Evolutionary conservation across 495 filamentous ascomycete species (phyloP), one percentile per base, ranked within the genome.

Genomic region (Tricharina praecox): DNA sequence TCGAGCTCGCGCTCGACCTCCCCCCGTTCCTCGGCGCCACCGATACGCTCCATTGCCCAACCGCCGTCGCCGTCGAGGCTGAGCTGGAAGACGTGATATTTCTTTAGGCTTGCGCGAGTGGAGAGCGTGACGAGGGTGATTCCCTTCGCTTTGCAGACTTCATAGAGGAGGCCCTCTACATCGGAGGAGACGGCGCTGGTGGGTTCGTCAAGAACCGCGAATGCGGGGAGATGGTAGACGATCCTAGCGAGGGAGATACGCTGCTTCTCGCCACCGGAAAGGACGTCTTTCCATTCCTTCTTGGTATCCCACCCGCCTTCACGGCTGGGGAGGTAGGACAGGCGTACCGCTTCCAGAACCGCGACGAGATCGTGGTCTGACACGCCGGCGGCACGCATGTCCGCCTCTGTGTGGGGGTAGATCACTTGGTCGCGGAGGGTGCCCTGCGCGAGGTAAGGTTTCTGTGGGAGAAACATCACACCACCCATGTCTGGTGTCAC

Each of bases 181-280:
- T 99, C 92, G 30, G 79, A 83, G 18, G 76, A 82, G 1, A 99
- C 92, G 5, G 92, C 92, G 30, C 79, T 85, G 0, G 92, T 99
- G 25, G 84, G 90, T 62, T 99, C 92, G 49, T 99, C 92, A 36
- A 96, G 75, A 53, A 99, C 79, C 2, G 85, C 92, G 57, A 48
- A 48, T 2, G 45, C 45, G 16, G 45, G 45, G 20, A 19, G 11
- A 26, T 96, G 92, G 62, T 99, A 96, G 52, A 95, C 68, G 19
- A 96, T 59, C 40, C 92, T 69, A 5, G 92, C 92, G 54, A 96
- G 81, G 5, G 75, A 84, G 68, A 96, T 79, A 20, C 92, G 69
- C 64, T 99, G 92, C 67, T 99, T 99, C 68, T 99, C 92, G n/a
- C 92, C 92, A 9, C 92, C 92, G 50, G 79, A 85, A 15, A 99